phyloP scores from a whole-genome alignment of 306 rosid species.

The Dalbergia cultrata region DNA sequence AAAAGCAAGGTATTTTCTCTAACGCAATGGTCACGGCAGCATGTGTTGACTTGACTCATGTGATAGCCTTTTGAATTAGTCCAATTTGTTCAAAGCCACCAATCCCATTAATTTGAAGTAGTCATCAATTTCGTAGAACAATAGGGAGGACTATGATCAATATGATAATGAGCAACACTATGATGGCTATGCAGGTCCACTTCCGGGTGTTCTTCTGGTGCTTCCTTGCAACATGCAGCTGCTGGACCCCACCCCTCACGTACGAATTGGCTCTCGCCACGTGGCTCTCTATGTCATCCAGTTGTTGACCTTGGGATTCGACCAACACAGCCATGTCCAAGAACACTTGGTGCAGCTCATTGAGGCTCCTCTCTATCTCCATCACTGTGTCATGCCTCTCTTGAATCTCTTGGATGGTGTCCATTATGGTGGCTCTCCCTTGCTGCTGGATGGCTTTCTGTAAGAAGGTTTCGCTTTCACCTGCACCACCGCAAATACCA shows the following conservation, averaged over 20 bases:
- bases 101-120: neutral
- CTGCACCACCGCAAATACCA: conserved; percentile 47
- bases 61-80: conserved; percentile 33
- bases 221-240: conserved; percentile 60
- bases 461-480: conserved; percentile 83
- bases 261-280: conserved; percentile 74
- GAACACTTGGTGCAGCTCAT: conserved; percentile 86
- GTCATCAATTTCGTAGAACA: conserved; percentile 40
- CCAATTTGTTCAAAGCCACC: conserved; percentile 30
- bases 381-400: conserved; percentile 87
- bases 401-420: conserved; percentile 85
- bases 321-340: conserved; percentile 90
- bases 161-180: conserved; percentile 57
- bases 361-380: conserved; percentile 77
- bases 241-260: conserved; percentile 67
- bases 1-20: neutral
- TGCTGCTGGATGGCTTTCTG: conserved; percentile 84
- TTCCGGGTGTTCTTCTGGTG: conserved; percentile 77
- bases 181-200: conserved; percentile 67
- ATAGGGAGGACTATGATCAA: conserved; percentile 62
- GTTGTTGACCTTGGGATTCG: conserved; percentile 78
- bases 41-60: conserved; percentile 45
- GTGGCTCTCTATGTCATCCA: conserved; percentile 85
- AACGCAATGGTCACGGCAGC: conserved; percentile 28
- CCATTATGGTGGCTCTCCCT: conserved; percentile 78